Percentiles rank a stretch among this genome's conserved stretches.
Evolutionary conservation across 495 filamentous ascomycete genomes (phyloP).

Genomic region (Penicilliopsis zonata): DNA sequence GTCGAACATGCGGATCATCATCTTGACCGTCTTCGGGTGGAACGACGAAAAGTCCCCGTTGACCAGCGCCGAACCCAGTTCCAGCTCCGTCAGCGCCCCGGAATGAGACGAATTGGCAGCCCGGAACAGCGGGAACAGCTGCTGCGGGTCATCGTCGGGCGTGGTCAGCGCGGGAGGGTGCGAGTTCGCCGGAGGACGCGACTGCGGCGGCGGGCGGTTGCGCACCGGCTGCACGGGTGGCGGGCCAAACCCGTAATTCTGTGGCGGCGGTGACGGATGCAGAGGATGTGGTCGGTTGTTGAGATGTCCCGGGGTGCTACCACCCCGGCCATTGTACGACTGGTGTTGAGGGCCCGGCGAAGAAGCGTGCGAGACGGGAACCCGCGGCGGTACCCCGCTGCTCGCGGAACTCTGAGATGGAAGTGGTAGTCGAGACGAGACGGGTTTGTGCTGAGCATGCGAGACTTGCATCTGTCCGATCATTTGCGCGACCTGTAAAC

Average conservation of each 20-base stretch:
- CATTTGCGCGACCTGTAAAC: constrained; percentile 41
- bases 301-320: constrained; percentile 11
- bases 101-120: constrained; percentile 78
- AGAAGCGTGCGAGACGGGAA: constrained; percentile 17
- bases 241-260: constrained; percentile 48
- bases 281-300: constrained; percentile 27
- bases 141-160: constrained; percentile 46
- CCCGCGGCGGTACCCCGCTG: constrained; percentile 17
- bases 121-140: constrained; percentile 74
- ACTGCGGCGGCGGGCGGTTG: constrained; percentile 44
- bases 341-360: constrained; percentile 11
- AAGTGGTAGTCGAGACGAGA: constrained; percentile 17
- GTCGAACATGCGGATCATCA: constrained; percentile 99
- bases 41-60: constrained; percentile 94
- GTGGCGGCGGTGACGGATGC: constrained; percentile 44
- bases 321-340: constrained; percentile 2
- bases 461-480: constrained; percentile 27
- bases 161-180: constrained; percentile 48
- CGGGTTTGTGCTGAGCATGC: constrained; percentile 11
- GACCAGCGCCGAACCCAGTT: constrained; percentile 84
- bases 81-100: constrained; percentile 73
- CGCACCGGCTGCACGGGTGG: constrained; percentile 33
- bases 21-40: constrained; percentile 89
- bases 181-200: constrained; percentile 42
- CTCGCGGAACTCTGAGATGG: constrained; percentile 11